A percentile compares a stretch with the other conserved stretches of the same genome.
Evolutionary conservation across 441 rosid genomes (phyloP).

Genomic region (Codiaeum variegatum): DNA sequence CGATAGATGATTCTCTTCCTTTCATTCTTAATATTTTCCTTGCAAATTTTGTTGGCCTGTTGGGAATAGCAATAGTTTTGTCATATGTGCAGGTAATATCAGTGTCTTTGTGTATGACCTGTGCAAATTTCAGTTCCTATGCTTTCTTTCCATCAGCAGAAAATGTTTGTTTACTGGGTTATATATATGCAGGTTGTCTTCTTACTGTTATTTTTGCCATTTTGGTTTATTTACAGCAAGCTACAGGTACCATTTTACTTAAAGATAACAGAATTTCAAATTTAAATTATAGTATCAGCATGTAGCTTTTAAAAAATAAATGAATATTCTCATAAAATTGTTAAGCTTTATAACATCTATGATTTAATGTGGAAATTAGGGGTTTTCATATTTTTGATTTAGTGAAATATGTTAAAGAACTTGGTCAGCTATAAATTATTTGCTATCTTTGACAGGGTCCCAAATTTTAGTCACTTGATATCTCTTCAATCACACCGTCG

Average conservation of each 20-base stretch:
- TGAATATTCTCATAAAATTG: background rate
- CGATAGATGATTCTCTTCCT: conserved; percentile 97
- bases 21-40: conserved; percentile 93
- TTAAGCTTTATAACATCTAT: background rate
- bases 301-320: background rate
- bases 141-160: background rate
- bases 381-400: background rate
- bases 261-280: conserved; percentile 12
- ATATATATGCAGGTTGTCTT: conserved; percentile 57
- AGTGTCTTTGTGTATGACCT: conserved; percentile 20
- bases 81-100: conserved; percentile 81
- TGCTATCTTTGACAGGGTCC: background rate
- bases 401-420: background rate
- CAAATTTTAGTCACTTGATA: background rate
- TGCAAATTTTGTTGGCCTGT: conserved; percentile 87
- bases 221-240: conserved; percentile 87
- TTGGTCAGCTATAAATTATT: background rate
- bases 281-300: conserved; percentile 4
- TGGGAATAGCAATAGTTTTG: conserved; percentile 80
- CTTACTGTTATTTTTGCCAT: conserved; percentile 85
- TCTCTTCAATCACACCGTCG: background rate
- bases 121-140: conserved; percentile 7
- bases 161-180: conserved; percentile 10
- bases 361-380: background rate
- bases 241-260: conserved; percentile 61